Evolutionary conservation across 805 yeast species (phyloP).

Genomic region (Barnettozyma pratensis): DNA sequence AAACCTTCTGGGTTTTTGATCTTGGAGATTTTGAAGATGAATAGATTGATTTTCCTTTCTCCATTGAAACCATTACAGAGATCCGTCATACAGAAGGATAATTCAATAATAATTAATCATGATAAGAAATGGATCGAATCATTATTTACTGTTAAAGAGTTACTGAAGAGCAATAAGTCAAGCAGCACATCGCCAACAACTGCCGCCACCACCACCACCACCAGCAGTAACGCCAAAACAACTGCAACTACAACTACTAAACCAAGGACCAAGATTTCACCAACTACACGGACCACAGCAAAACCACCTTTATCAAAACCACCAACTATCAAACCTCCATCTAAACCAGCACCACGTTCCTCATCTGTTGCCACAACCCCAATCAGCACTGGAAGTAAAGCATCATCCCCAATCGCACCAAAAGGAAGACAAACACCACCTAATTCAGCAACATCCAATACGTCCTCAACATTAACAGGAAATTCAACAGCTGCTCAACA

Average conservation of each 20-base stretch:
- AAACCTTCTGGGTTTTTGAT: slow-evolving; percentile 57
- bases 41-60: slow-evolving; percentile 52
- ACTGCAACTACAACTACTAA: neutral
- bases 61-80: slow-evolving; percentile 23
- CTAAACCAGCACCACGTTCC: neutral
- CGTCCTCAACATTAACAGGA: too few species aligned
- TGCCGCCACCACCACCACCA: slow-evolving; percentile 4
- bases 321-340: slow-evolving; percentile 2
- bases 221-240: neutral
- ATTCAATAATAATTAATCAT: slow-evolving; percentile 31
- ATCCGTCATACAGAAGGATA: neutral
- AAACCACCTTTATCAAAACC: slow-evolving; percentile 6
- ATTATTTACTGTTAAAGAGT: slow-evolving; percentile 57
- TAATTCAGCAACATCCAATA: too few species aligned
- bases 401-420: neutral
- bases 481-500: too few species aligned
- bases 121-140: slow-evolving; percentile 66
- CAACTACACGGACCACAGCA: slow-evolving; percentile 3
- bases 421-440: too few species aligned
- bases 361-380: neutral
- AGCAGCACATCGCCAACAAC: neutral
- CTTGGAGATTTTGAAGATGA: slow-evolving; percentile 52
- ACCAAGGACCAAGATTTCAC: neutral
- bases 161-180: slow-evolving; percentile 30
- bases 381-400: neutral